phyloP scores from a whole-genome alignment of 2,329 filamentous ascomycete genomes.

The Sphaerostilbella broomeana region DNA sequence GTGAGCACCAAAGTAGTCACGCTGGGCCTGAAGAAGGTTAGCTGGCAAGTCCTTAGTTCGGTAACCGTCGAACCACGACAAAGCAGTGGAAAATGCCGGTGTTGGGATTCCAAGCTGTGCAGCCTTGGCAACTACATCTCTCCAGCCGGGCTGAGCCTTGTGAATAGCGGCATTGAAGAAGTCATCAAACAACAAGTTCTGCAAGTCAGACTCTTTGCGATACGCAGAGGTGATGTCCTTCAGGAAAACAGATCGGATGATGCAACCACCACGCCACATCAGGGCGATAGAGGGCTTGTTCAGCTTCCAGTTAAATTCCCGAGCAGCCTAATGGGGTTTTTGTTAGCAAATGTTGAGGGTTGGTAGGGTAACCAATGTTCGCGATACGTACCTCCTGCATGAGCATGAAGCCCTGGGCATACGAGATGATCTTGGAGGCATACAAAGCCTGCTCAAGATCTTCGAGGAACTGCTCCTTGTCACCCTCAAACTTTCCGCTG shows the following conservation, averaged over 20 bases:
- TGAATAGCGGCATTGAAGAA: conserved; percentile 99
- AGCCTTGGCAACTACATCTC: conserved; percentile 83
- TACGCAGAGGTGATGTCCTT: conserved; percentile 99
- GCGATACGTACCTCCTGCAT: conserved; percentile 98
- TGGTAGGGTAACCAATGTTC: too few relatives aligned
- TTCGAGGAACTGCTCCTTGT: conserved; percentile 89
- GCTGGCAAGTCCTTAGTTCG: conserved; percentile 93
- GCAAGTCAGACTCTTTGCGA: conserved; percentile 85
- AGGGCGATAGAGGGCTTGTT: conserved; percentile 99
- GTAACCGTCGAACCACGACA: conserved; percentile 99
- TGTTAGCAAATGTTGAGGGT: too few relatives aligned
- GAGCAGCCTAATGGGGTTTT: conserved; percentile 63
- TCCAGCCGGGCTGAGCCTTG: conserved; percentile 88
- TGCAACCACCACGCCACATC: conserved; percentile 99
- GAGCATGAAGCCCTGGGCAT: conserved; percentile 99
- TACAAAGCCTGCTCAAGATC: conserved; percentile 99
- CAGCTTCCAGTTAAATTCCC: conserved; percentile 95
- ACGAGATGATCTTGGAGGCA: conserved; percentile 99
- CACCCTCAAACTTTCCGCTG: conserved; percentile 71
- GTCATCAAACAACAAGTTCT: conserved; percentile 97
- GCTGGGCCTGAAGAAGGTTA: conserved; percentile 97
- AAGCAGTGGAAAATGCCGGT: conserved; percentile 91
- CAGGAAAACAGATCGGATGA: conserved; percentile 98
- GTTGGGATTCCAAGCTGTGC: conserved; percentile 93
- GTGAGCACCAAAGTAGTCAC: conserved; percentile 98